phyloP scores from a whole-genome alignment of 495 filamentous ascomycete species.

The Penicillium fimorum region DNA sequence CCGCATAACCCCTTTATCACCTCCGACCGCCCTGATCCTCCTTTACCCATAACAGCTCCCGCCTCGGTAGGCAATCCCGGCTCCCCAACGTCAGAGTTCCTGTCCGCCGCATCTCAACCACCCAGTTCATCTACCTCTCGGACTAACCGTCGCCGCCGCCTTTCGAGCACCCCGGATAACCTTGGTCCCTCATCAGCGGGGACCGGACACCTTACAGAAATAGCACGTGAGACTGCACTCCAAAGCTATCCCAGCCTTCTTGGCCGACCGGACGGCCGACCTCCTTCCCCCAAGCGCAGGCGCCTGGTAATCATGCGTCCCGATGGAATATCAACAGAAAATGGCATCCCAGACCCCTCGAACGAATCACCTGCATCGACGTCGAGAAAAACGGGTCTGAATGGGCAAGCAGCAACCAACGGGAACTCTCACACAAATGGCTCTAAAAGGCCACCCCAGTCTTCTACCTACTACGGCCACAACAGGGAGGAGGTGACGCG shows the following conservation, averaged over 20 bases:
- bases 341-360: constrained; percentile 48
- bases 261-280: constrained; percentile 37
- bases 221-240: constrained; percentile 31
- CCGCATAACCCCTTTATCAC: constrained; percentile 52
- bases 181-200: constrained; percentile 19
- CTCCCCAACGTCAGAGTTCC: constrained; percentile 15
- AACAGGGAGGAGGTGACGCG: constrained; percentile 91
- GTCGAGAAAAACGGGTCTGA: constrained; percentile 47
- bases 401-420: constrained; percentile 50
- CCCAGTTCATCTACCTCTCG: constrained; percentile 9
- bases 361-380: constrained; percentile 42
- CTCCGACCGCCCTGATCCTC: constrained; percentile 57
- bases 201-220: constrained; percentile 20
- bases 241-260: constrained; percentile 23
- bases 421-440: constrained; percentile 51
- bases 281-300: constrained; percentile 58
- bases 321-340: constrained; percentile 50
- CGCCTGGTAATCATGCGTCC: constrained; percentile 63
- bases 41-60: constrained; percentile 35
- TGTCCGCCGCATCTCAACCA: constrained; percentile 13
- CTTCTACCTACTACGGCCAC: constrained; percentile 68
- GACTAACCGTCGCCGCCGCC: constrained; percentile 31
- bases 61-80: constrained; percentile 20
- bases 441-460: constrained; percentile 34
- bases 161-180: constrained; percentile 29